phyloP scores from a whole-genome alignment of 176 grass and related monocot species.

The Otatea glauca region DNA sequence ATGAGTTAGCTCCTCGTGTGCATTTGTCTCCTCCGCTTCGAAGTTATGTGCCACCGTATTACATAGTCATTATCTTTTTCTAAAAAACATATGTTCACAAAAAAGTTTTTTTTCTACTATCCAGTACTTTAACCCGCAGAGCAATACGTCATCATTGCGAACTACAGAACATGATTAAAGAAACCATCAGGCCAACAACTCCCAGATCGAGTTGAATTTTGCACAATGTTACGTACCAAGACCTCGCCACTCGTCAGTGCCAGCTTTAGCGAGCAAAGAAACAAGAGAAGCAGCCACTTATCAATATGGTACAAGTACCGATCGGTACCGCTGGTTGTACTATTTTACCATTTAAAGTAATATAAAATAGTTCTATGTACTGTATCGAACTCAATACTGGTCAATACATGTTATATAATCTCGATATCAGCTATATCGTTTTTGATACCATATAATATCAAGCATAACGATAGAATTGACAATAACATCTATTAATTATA shows the following conservation, averaged over 20 bases:
- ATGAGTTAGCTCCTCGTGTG: background rate
- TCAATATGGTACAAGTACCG: no score
- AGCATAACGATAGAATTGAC: no score
- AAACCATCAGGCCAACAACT: background rate
- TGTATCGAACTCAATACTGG: no score
- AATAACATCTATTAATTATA: no score
- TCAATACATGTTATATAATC: no score
- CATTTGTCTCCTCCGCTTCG: background rate
- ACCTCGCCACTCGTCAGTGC: background rate
- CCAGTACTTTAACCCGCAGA: background rate
- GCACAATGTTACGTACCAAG: background rate
- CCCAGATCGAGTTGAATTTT: background rate
- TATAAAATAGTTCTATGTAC: no score
- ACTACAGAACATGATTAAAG: background rate
- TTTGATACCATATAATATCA: no score
- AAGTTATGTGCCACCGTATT: background rate
- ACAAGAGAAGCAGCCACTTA: background rate
- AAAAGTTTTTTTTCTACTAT: background rate
- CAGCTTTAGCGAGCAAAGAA: conserved; percentile 12
- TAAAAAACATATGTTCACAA: background rate
- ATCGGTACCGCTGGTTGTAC: no score
- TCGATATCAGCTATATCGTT: no score
- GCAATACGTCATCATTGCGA: conserved; percentile 11
- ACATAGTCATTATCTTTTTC: background rate
- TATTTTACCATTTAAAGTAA: no score